Base-by-base conservation (phyloP, 192 early-diverging fungal species). In the Paraglomus brasilianum region DNA sequence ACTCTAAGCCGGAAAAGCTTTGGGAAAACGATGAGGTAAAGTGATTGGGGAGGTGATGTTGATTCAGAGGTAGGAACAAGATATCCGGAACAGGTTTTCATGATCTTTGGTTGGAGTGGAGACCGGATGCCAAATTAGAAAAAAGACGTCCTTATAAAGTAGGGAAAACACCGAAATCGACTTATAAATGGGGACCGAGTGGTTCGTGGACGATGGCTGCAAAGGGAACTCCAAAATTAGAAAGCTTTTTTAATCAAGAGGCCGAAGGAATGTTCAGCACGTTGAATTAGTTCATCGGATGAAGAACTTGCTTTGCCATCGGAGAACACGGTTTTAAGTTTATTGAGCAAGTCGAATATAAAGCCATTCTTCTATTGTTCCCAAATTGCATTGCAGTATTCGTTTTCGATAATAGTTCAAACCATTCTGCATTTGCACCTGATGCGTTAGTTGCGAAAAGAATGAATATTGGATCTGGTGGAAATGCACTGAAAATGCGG, bases 381-480 rank as follows among this genome's bases (percentile, higher is more conserved):
- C 21, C 62, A 6, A 64, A 36, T 46, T 17, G 1, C 30, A 70
- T 24, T 21, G 43, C 58, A 11, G 42, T 70, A 11, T 70, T 70
- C 46, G 46, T 44, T n/a, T 70, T 70, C 46, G 69, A 61, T 38
- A 70, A 70, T 41, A 70, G 69, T 55, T 19, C 52, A 17, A 40
- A 19, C 14, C 5, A 60, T 70, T 4, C 14, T 44, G 57, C 43
- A 49, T 70, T 41, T 70, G 15, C 30, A 21, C 5, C 13, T 39
- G 69, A 70, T 48, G 19, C 45, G 4, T 57, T 70, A 46, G 7
- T 70, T 30, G 43, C 42, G 13, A 14, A n/a, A 7, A 70, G 46
- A 48, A 70, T 70, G 21, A 70, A 70, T 60, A 40, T 70, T 22
- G 15, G 9, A 17, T 22, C 44, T 8, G 14, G 40, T 4, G 1